These are phyloP conservation scores for Termitomyces sp. DNA, from an alignment of 768 basidiomycete genomes.

Conservation along the genomic window DNA sequence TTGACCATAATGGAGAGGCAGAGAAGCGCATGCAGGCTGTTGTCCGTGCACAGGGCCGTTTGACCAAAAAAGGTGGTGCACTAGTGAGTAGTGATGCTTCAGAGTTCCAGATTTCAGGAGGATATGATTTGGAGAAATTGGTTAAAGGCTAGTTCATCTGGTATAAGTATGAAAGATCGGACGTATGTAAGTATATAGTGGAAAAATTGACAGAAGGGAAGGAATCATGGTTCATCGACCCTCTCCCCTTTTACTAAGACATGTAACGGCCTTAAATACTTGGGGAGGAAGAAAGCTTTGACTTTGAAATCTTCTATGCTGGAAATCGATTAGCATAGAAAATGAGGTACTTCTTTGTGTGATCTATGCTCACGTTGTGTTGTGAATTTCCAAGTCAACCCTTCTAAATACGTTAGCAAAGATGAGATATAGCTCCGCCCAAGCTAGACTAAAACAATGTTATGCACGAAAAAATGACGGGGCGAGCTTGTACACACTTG, in stretches of 20 bases:
- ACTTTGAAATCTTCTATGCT: slow-evolving; percentile 8
- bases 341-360: neutral
- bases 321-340: neutral
- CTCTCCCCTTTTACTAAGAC: neutral
- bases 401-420: neutral
- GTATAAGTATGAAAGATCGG: neutral
- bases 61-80: slow-evolving; percentile 74
- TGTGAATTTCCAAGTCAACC: slow-evolving; percentile 5
- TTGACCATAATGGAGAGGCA: slow-evolving; percentile 45
- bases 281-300: slow-evolving; percentile 1
- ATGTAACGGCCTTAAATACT: neutral
- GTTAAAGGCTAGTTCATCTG: slow-evolving; percentile 23
- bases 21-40: slow-evolving; percentile 84
- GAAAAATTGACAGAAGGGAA: neutral
- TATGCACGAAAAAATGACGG: neutral
- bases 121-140: slow-evolving; percentile 56
- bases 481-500: neutral
- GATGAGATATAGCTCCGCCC: neutral
- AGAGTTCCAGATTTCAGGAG: slow-evolving; percentile 78
- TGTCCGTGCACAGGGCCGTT: slow-evolving; percentile 77
- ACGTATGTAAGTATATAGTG: neutral
- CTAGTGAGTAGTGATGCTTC: slow-evolving; percentile 61
- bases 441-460: neutral
- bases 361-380: slow-evolving; percentile 1
- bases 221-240: neutral